Percentiles rank a stretch among this genome's conserved stretches.
phyloP scores from a whole-genome alignment of 2,329 filamentous ascomycete genomes.

The Curvularia verruculosa region DNA sequence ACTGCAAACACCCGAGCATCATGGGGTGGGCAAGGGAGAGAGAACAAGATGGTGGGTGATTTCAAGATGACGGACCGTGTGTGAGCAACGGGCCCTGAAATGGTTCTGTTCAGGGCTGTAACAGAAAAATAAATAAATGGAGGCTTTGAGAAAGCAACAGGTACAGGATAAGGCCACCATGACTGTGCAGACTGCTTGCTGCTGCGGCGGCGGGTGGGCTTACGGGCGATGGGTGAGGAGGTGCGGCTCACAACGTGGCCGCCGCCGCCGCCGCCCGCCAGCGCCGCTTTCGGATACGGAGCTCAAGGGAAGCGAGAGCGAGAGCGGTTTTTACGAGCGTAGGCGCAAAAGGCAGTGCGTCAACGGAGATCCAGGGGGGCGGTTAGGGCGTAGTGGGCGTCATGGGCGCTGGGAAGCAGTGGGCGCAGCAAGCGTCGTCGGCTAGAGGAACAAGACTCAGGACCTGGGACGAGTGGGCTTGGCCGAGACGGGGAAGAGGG shows the following conservation, averaged over 20 bases:
- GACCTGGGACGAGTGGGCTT: constrained; percentile 27
- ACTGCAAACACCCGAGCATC: neutral
- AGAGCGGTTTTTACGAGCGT: constrained; percentile 8
- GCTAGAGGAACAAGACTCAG: constrained; percentile 34
- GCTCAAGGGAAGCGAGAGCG: constrained; percentile 15
- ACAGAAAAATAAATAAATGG: neutral
- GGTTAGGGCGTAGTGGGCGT: constrained; percentile 33
- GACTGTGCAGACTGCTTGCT: no score
- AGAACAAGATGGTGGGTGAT: no score
- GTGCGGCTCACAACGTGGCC: constrained; percentile 43
- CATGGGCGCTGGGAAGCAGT: neutral
- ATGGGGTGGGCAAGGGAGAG: no score
- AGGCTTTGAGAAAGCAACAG: neutral
- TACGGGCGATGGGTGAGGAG: constrained; percentile 7
- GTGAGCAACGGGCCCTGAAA: neutral
- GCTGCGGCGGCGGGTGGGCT: constrained; percentile 6
- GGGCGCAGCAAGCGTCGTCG: constrained; percentile 38
- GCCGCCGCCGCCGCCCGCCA: constrained; percentile 20
- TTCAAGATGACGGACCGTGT: neutral
- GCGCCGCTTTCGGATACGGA: constrained; percentile 19
- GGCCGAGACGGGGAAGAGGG: constrained; percentile 33
- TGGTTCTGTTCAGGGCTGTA: neutral
- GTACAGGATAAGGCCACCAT: constrained; percentile 2
- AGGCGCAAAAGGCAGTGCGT: constrained; percentile 26
- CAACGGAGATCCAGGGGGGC: constrained; percentile 36